A percentile compares a stretch with the other conserved stretches of the same genome.
phyloP scores from a whole-genome alignment of 495 filamentous ascomycete genomes.

The Apiosordaria backusii region DNA sequence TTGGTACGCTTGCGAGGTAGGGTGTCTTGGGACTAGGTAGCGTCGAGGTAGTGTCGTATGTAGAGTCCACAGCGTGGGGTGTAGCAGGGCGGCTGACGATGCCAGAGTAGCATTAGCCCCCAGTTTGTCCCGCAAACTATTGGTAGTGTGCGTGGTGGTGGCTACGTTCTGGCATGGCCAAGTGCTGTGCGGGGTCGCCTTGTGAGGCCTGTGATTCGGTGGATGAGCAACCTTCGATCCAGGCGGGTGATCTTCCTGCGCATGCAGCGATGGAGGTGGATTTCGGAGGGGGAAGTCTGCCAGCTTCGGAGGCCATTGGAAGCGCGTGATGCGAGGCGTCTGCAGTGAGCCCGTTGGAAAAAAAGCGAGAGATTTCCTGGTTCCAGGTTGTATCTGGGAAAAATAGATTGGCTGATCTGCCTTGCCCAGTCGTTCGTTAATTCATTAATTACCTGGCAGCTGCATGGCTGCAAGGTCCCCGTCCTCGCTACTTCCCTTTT shows the following conservation, averaged over 20 bases:
- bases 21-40: neutral
- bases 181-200: conserved; percentile 14
- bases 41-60: neutral
- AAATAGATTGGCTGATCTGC: conserved; percentile 1
- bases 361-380: neutral
- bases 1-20: neutral
- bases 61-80: conserved; percentile 15
- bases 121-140: conserved; percentile 12
- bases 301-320: neutral
- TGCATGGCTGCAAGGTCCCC: conserved; percentile 3
- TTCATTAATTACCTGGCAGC: no score
- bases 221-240: neutral
- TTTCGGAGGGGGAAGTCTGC: neutral
- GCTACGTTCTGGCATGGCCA: conserved; percentile 12
- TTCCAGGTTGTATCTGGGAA: neutral
- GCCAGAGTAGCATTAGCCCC: conserved; percentile 11
- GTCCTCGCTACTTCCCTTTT: neutral
- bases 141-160: conserved; percentile 16
- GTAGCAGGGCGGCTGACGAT: conserved; percentile 11
- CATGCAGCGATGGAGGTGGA: conserved; percentile 1
- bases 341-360: neutral
- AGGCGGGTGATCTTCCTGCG: conserved; percentile 5
- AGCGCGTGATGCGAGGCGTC: neutral
- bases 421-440: no score
- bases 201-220: conserved; percentile 5